Evolutionary conservation across 2,329 filamentous ascomycete species (phyloP).

Genomic region (Aspergillus pseudoterreus): DNA sequence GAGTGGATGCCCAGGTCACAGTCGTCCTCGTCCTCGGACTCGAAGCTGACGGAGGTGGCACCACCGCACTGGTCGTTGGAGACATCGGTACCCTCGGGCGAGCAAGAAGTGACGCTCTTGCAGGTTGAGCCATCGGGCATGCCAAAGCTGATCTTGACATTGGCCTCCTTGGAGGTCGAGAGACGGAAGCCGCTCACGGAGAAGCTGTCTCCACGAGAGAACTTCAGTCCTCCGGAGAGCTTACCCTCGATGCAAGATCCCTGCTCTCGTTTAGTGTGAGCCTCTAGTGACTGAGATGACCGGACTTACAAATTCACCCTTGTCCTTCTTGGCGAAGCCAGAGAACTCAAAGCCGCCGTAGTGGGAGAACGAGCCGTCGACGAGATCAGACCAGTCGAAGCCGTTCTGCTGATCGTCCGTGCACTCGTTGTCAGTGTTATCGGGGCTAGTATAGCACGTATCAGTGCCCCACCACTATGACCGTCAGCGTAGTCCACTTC

Average conservation of each 20-base stretch:
- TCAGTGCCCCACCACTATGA: conserved; percentile 48
- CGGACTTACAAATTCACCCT: conserved; percentile 38
- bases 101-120: conserved; percentile 72
- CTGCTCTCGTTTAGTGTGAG: conserved; percentile 28
- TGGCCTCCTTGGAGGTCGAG: conserved; percentile 68
- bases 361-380: conserved; percentile 56
- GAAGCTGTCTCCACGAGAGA: conserved; percentile 59
- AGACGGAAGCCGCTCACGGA: conserved; percentile 74
- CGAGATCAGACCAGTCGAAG: conserved; percentile 68
- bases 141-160: conserved; percentile 79
- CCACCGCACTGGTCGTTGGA: conserved; percentile 90
- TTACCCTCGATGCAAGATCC: conserved; percentile 61
- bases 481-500: conserved; percentile 1
- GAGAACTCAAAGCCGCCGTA: conserved; percentile 73
- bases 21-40: conserved; percentile 49
- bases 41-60: conserved; percentile 74
- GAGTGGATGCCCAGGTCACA: conserved; percentile 62
- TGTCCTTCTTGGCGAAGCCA: conserved; percentile 65
- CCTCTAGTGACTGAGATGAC: background rate
- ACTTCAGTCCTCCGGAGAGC: conserved; percentile 36
- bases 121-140: conserved; percentile 81
- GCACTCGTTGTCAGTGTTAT: conserved; percentile 75
- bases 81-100: conserved; percentile 63
- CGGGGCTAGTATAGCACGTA: conserved; percentile 61
- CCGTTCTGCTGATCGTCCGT: conserved; percentile 64